Conservation (phyloP, 2,329 filamentous ascomycete species). For the Diaporthe australafricana region DNA sequence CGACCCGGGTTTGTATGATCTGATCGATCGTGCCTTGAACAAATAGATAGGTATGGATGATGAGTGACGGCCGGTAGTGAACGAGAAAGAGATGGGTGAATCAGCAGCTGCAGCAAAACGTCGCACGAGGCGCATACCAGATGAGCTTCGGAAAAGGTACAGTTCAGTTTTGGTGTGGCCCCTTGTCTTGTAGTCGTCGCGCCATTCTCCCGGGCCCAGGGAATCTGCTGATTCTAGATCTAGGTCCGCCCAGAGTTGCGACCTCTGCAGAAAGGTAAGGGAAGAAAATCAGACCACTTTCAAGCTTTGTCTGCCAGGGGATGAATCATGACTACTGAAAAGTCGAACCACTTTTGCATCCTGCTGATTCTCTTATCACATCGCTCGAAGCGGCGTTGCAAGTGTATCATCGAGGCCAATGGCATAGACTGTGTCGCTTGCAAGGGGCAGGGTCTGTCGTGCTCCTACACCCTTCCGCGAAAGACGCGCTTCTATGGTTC, state of each 20-base stretch:
- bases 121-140: conserved; percentile 48
- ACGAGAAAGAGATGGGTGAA: conserved; percentile 24
- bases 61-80: conserved; percentile 7
- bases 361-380: conserved; percentile 19
- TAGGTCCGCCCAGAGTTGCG: conserved; percentile 50
- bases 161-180: not conserved
- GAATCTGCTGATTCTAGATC: conserved; percentile 24
- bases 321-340: conserved; percentile 6
- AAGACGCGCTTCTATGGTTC: conserved; percentile 53
- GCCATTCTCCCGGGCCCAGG: conserved; percentile 16
- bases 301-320: not conserved
- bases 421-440: conserved; percentile 49
- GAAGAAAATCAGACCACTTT: conserved; percentile 25
- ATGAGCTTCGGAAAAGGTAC: conserved; percentile 47
- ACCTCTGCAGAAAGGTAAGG: conserved; percentile 50
- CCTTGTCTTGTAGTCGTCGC: not conserved
- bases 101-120: conserved; percentile 39
- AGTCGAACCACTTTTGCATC: not conserved
- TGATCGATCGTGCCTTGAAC: not conserved
- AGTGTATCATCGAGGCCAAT: conserved; percentile 47
- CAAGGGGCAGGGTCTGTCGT: conserved; percentile 47
- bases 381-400: conserved; percentile 47
- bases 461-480: conserved; percentile 49
- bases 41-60: not conserved
- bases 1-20: conserved; percentile 5